Percentiles rank a stretch among this genome's conserved stretches.
These are phyloP conservation scores for Jatropha podagrica DNA, from an alignment of 441 rosid genomes.

Conservation along the genomic window DNA sequence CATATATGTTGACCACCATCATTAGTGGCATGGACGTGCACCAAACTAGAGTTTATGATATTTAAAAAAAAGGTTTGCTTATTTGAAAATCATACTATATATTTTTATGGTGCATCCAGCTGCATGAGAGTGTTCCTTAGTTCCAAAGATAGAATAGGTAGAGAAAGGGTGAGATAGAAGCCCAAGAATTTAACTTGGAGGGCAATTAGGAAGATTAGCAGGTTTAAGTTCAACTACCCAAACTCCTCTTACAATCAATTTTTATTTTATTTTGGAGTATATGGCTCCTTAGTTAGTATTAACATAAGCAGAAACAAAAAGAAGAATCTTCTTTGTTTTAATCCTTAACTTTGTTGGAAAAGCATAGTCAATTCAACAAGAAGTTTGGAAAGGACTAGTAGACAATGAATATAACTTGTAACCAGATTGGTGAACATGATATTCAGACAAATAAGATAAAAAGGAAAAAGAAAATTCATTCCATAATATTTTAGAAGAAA, in stretches of 20 bases:
- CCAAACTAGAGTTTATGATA: neutral
- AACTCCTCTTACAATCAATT: neutral
- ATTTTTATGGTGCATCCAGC: neutral
- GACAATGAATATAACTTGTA: too few species aligned
- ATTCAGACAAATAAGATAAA: too few species aligned
- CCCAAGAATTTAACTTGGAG: neutral
- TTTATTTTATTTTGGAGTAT: neutral
- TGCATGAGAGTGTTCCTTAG: slow-evolving; percentile 18
- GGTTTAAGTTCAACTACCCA: slow-evolving; percentile 5
- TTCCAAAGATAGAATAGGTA: slow-evolving; percentile 30
- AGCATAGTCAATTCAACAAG: too few species aligned
- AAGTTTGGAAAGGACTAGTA: too few species aligned
- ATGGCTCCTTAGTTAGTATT: too few species aligned
- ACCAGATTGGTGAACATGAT: too few species aligned
- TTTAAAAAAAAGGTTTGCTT: slow-evolving; percentile 12
- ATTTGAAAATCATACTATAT: slow-evolving; percentile 18
- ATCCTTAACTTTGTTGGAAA: neutral
- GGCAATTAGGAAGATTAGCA: slow-evolving; percentile 14
- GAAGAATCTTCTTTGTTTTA: too few species aligned
- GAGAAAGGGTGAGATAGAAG: slow-evolving; percentile 12
- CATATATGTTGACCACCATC: neutral
- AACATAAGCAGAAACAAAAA: neutral
- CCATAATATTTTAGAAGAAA: too few species aligned
- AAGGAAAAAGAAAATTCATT: too few species aligned
- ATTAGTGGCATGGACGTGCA: neutral